These are phyloP conservation scores for Takashimella koratensis DNA, from an alignment of 1,284 basidiomycete genomes.

Conservation along the genomic window DNA sequence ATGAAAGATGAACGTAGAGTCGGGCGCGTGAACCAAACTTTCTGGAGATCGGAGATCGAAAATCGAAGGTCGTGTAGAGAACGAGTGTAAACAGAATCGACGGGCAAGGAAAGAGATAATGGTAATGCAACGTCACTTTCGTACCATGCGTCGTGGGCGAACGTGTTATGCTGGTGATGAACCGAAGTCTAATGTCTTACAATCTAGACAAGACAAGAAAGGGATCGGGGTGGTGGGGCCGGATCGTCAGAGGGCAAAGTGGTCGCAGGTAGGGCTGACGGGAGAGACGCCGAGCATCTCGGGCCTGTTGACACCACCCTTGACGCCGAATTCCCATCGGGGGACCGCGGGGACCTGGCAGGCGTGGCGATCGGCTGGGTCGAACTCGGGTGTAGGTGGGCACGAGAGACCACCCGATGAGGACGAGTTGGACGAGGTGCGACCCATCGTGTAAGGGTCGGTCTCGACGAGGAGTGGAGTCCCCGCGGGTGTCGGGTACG, in stretches of 20 bases:
- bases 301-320: background rate
- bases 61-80: no score
- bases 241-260: slow-evolving; percentile 7
- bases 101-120: no score
- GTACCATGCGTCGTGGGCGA: no score
- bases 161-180: no score
- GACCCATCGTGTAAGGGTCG: slow-evolving; percentile 12
- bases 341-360: slow-evolving; percentile 2
- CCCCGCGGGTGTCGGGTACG: background rate
- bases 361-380: slow-evolving; percentile 17
- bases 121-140: no score
- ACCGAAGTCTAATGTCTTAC: background rate
- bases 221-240: background rate
- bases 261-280: slow-evolving; percentile 11
- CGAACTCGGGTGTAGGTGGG: slow-evolving; percentile 33
- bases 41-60: no score
- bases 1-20: background rate
- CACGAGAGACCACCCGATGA: slow-evolving; percentile 29
- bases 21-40: no score
- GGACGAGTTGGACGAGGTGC: slow-evolving; percentile 22
- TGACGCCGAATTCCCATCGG: slow-evolving; percentile 4
- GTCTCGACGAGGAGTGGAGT: background rate
- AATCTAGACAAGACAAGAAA: background rate
- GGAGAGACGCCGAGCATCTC: slow-evolving; percentile 11
- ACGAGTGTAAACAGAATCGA: no score